Percentiles rank a stretch among this genome's conserved stretches.
phyloP scores from a whole-genome alignment of 495 filamentous ascomycete species.

The Penicillium crystallinum region DNA sequence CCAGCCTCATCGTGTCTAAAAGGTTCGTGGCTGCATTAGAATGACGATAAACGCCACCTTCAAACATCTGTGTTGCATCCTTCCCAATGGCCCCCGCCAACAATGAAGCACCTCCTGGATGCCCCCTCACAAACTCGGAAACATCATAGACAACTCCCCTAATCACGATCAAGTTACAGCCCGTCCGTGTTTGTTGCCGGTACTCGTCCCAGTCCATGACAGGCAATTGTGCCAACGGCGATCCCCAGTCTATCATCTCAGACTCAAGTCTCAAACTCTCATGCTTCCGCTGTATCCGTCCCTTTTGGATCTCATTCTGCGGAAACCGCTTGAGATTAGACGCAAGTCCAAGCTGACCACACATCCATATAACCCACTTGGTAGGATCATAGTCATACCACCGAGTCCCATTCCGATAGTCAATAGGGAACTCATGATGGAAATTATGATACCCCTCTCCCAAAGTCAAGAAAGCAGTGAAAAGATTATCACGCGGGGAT shows the following conservation, averaged over 20 bases:
- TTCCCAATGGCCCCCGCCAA: constrained; percentile 85
- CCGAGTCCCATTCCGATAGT: constrained; percentile 91
- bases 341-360: constrained; percentile 84
- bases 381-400: constrained; percentile 96
- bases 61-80: constrained; percentile 94
- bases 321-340: constrained; percentile 91
- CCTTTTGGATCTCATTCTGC: constrained; percentile 93
- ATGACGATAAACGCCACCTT: constrained; percentile 92
- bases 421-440: constrained; percentile 95
- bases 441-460: constrained; percentile 97
- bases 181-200: constrained; percentile 73
- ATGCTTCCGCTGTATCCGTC: constrained; percentile 84
- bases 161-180: constrained; percentile 74
- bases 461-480: constrained; percentile 85
- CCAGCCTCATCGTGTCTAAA: constrained; percentile 88
- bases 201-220: constrained; percentile 93
- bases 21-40: constrained; percentile 93
- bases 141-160: constrained; percentile 93
- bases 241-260: constrained; percentile 80
- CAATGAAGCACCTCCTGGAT: constrained; percentile 88
- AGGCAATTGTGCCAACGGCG: constrained; percentile 80
- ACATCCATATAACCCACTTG: constrained; percentile 87
- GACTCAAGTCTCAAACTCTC: constrained; percentile 96
- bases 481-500: constrained; percentile 84
- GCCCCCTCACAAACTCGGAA: constrained; percentile 81